These are phyloP conservation scores for Gossypium thurberi DNA, from an alignment of 345 rosid species.

Conservation along the genomic window DNA sequence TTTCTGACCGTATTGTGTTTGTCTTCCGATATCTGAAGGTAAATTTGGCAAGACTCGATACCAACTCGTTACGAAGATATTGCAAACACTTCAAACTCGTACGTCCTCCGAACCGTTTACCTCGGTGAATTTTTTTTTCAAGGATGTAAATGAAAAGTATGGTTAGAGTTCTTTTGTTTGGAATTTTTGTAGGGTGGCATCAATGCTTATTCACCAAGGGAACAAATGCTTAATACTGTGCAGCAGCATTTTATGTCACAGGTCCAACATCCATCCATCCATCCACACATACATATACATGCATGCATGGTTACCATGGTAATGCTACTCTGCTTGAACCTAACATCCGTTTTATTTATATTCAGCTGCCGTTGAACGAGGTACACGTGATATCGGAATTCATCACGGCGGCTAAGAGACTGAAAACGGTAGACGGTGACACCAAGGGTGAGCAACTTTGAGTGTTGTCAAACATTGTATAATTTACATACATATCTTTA, in stretches of 20 bases:
- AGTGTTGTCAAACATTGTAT: conserved; percentile 19
- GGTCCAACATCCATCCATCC: conserved; percentile 25
- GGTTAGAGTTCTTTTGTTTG: background rate
- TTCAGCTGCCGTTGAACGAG: conserved; percentile 14
- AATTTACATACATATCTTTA: conserved; percentile 21
- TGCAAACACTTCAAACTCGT: conserved; percentile 53
- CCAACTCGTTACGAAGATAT: conserved; percentile 48
- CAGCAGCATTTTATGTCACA: conserved; percentile 46
- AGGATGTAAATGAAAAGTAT: background rate
- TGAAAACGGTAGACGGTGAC: conserved; percentile 3
- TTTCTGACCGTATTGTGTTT: background rate
- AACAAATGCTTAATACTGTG: conserved; percentile 43
- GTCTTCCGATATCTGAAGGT: conserved; percentile 3
- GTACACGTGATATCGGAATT: conserved; percentile 14
- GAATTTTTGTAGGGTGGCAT: conserved; percentile 31
- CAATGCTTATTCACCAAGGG: conserved; percentile 36
- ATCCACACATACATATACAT: background rate
- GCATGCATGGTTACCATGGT: background rate
- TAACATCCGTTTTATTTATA: background rate
- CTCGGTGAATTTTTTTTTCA: background rate
- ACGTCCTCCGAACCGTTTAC: conserved; percentile 11
- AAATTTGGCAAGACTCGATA: conserved; percentile 38
- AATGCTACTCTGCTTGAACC: background rate
- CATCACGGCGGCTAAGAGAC: conserved; percentile 10
- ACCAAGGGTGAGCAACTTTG: conserved; percentile 16